Evolutionary conservation across 1,139 yeast species (phyloP).

Genomic region (Yamadazyma triangularis): DNA sequence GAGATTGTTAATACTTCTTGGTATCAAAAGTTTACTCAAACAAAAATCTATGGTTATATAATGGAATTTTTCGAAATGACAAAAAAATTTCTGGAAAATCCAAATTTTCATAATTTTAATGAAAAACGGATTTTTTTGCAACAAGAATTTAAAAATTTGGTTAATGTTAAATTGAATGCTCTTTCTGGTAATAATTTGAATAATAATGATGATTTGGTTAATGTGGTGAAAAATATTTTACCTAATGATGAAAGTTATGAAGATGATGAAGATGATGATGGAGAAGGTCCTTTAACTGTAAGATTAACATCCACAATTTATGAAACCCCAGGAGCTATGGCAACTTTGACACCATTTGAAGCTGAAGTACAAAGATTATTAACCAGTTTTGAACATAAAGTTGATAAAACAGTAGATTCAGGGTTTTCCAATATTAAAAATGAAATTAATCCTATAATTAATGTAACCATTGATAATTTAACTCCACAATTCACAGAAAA

Average conservation of each 20-base stretch:
- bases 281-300: conserved; percentile 20
- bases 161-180: conserved; percentile 13
- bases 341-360: conserved; percentile 13
- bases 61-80: conserved; percentile 1
- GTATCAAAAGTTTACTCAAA: conserved; percentile 2
- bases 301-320: conserved; percentile 27
- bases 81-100: conserved; percentile 7
- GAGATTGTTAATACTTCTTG: conserved; percentile 2
- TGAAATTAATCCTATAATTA: conserved; percentile 37
- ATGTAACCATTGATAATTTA: conserved; percentile 25
- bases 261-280: conserved; percentile 8
- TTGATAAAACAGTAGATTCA: conserved; percentile 37
- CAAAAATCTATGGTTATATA: conserved; percentile 1
- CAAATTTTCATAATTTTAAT: conserved; percentile 12
- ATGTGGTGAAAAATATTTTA: conserved; percentile 20
- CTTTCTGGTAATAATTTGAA: conserved; percentile 3
- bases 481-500: conserved; percentile 34
- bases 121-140: conserved; percentile 21
- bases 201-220: conserved; percentile 12
- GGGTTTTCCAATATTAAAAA: conserved; percentile 38
- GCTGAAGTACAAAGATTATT: conserved; percentile 16
- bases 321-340: conserved; percentile 13
- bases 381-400: conserved; percentile 29
- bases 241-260: conserved; percentile 10
- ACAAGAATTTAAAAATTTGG: conserved; percentile 25